Evolutionary conservation across 139 green algal genomes (phyloP), one percentile per base, ranked within the genome.

Genomic region (Edaphochlamys debaryana): DNA sequence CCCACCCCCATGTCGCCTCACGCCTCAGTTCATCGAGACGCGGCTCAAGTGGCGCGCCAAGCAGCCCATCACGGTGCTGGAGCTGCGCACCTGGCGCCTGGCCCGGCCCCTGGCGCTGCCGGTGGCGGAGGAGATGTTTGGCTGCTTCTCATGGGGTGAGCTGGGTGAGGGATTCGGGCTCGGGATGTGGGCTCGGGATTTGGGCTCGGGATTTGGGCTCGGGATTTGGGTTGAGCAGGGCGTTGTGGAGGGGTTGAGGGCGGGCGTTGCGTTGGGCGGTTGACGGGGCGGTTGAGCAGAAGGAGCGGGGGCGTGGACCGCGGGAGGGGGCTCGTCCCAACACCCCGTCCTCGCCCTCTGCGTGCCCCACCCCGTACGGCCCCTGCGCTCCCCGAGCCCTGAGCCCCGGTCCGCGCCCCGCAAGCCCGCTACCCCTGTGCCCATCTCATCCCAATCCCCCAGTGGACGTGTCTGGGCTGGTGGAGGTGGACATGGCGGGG

Each of bases 31-130:
- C 17, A 62, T 71, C 30, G 75, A 81, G 58, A 71, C 75, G 37
- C 75, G 90, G n/a, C 81, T 95, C 64, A 87, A 85, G 56, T 95
- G 92, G 92, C 85, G 89, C 20, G 4, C 40, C 27, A 87, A 84
- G 67, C 87, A 95, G 78, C 89, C 92, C 23, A 70, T 95, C 34
- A 95, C 92, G 5, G 48, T 95, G 32, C 64, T 95, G 36, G 92
- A 95, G 86, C 68, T 95, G 68, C 71, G 89, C 0, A 56, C 52
- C 3, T 93, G 63, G 64, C 41, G 71, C 50, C 85, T 95, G 73
- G 23, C 48, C 34, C 20, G 38, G 50, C 80, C 86, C 2, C 69
- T 95, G 69, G 38, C 73, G 34, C 40, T 93, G 56, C 58, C 68
- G 0, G 13, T 74, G 4, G 50, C 66, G 2, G 86, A 93, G 0